A percentile compares a stretch with the other conserved stretches of the same genome.
phyloP scores from a whole-genome alignment of 371 early-diverging fungal species.

The Mucor irregularis region DNA sequence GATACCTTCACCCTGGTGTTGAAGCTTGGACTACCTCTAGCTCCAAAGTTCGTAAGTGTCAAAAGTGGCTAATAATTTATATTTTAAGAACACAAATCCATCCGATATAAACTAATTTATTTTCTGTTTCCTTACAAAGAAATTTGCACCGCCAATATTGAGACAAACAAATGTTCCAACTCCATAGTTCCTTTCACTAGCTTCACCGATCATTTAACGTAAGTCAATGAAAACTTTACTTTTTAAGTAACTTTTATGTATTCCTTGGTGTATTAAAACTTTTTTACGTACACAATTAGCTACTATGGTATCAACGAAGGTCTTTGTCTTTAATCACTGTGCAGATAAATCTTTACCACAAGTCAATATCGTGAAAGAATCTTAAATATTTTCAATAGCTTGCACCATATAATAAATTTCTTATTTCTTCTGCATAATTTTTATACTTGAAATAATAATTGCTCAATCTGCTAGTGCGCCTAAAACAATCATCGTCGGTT shows the following conservation, averaged over 20 bases:
- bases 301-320: slow-evolving; percentile 19
- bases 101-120: background rate
- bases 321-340: slow-evolving; percentile 4
- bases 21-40: slow-evolving; percentile 48
- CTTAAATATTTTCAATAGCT: too few species aligned
- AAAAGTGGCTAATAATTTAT: too few species aligned
- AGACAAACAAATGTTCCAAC: slow-evolving; percentile 18
- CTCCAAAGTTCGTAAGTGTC: slow-evolving; percentile 12
- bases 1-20: slow-evolving; percentile 43
- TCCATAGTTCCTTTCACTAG: slow-evolving; percentile 27
- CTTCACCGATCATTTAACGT: slow-evolving; percentile 20
- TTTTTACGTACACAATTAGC: too few species aligned
- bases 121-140: background rate
- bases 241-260: too few species aligned
- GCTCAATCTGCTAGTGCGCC: too few species aligned
- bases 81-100: background rate
- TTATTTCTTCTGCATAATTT: too few species aligned
- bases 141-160: slow-evolving; percentile 14
- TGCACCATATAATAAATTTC: too few species aligned
- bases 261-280: too few species aligned
- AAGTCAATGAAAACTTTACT: background rate
- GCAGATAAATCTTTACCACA: too few species aligned
- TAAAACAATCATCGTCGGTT: too few species aligned
- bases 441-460: too few species aligned
- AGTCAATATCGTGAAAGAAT: too few species aligned